These are phyloP conservation scores for Rugonectria rugulosa DNA, from an alignment of 2,329 filamentous ascomycete species.

Conservation along the genomic window DNA sequence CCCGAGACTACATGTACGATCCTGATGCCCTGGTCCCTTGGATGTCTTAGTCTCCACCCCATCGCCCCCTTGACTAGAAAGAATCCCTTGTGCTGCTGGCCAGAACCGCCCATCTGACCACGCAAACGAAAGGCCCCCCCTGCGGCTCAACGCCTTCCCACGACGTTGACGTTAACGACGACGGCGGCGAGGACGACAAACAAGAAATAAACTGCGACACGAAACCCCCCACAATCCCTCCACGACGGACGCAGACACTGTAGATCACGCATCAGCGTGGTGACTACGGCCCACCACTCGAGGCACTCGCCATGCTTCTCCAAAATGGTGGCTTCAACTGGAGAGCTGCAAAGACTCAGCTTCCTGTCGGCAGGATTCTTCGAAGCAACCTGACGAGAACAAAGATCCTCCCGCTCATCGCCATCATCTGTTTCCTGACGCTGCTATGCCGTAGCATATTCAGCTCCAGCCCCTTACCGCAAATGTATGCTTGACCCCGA, in stretches of 20 bases:
- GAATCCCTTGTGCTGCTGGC: slow-evolving; percentile 1
- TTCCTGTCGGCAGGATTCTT: slow-evolving; percentile 79
- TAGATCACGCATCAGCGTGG: slow-evolving; percentile 22
- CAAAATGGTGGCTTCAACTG: slow-evolving; percentile 90
- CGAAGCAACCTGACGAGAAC: slow-evolving; percentile 76
- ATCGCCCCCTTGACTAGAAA: slow-evolving; percentile 13
- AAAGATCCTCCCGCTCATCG: slow-evolving; percentile 78
- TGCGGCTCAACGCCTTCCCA: slow-evolving; percentile 1
- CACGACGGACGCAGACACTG: slow-evolving; percentile 22
- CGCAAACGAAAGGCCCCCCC: background rate
- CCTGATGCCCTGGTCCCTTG: slow-evolving; percentile 16
- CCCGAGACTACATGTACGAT: slow-evolving; percentile 18
- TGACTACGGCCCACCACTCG: slow-evolving; percentile 24
- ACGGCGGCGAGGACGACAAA: slow-evolving; percentile 7
- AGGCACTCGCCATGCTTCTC: slow-evolving; percentile 75
- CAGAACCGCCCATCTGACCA: slow-evolving; percentile 11
- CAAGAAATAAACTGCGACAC: background rate
- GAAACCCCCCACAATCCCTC: slow-evolving; percentile 7
- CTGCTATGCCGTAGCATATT: slow-evolving; percentile 89
- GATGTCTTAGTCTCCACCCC: background rate
- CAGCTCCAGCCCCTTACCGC: slow-evolving; percentile 83
- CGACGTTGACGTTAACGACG: background rate
- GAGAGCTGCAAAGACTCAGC: slow-evolving; percentile 83
- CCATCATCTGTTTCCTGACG: slow-evolving; percentile 73
- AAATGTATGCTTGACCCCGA: slow-evolving; percentile 68